phyloP scores from a whole-genome alignment of 2,329 filamentous ascomycete genomes.

The Neoarthrinium moseri region DNA sequence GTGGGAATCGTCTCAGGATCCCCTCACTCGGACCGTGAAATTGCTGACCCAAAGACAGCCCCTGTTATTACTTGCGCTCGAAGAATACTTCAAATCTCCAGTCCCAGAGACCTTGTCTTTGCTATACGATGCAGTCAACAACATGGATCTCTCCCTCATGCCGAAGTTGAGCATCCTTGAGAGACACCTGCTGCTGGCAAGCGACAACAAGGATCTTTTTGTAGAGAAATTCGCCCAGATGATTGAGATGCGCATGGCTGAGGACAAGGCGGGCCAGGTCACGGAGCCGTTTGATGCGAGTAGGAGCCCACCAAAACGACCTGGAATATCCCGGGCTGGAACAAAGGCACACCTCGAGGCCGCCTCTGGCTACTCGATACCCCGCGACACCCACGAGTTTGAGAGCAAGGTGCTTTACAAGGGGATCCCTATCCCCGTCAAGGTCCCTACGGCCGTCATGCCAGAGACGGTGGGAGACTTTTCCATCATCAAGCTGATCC shows the following conservation, averaged over 20 bases:
- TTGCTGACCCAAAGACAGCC: conserved; percentile 53
- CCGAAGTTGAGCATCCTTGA: conserved; percentile 82
- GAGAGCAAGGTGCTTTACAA: conserved; percentile 96
- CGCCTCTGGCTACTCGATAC: conserved; percentile 70
- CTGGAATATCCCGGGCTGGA: conserved; percentile 58
- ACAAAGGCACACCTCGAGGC: conserved; percentile 62
- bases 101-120: conserved; percentile 83
- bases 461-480: conserved; percentile 98
- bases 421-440: conserved; percentile 93
- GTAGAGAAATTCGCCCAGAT: conserved; percentile 97
- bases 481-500: conserved; percentile 93
- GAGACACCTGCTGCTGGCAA: conserved; percentile 80
- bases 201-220: conserved; percentile 93
- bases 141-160: conserved; percentile 94
- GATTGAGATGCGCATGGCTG: conserved; percentile 76
- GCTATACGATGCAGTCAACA: conserved; percentile 90
- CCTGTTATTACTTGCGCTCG: conserved; percentile 81
- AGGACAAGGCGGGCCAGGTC: conserved; percentile 52
- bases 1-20: background rate
- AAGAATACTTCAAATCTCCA: conserved; percentile 95
- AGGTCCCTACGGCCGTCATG: conserved; percentile 89
- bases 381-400: conserved; percentile 95
- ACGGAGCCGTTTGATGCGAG: conserved; percentile 45
- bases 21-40: background rate
- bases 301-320: conserved; percentile 44